Conservation (phyloP, 2,329 filamentous ascomycete genomes). For the Alternaria triticina region DNA sequence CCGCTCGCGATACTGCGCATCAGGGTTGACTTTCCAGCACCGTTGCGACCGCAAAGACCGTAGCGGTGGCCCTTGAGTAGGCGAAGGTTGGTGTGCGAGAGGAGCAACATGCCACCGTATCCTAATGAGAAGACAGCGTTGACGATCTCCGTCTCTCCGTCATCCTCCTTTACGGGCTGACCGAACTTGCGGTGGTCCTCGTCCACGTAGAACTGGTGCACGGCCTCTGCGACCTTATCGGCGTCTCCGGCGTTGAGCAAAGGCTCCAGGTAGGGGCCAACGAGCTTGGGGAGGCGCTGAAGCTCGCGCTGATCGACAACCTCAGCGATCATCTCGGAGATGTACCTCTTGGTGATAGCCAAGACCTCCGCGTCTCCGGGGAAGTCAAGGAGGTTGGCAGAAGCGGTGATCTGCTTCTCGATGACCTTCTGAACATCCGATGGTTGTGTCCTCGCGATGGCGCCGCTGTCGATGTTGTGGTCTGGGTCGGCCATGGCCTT, state of each 20-base stretch:
- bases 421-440: constrained; percentile 78
- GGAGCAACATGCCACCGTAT: constrained; percentile 95
- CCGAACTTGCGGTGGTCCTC: constrained; percentile 90
- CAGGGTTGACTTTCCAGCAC: constrained; percentile 97
- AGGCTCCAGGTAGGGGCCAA: constrained; percentile 77
- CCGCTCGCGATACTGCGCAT: constrained; percentile 96
- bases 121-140: constrained; percentile 97
- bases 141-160: constrained; percentile 93
- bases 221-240: constrained; percentile 70
- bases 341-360: constrained; percentile 72
- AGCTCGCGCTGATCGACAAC: constrained; percentile 84
- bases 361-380: constrained; percentile 68
- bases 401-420: constrained; percentile 76
- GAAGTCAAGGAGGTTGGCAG: constrained; percentile 67
- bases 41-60: constrained; percentile 94
- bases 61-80: constrained; percentile 97
- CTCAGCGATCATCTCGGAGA: constrained; percentile 84
- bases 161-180: constrained; percentile 82
- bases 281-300: constrained; percentile 70
- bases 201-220: constrained; percentile 79
- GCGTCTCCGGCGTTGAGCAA: constrained; percentile 69
- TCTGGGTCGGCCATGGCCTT: constrained; percentile 77
- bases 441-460: constrained; percentile 69
- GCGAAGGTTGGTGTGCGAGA: constrained; percentile 94
- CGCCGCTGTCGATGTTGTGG: constrained; percentile 61